phyloP scores from a whole-genome alignment of 257 asterid genomes.

The Scutellaria baicalensis region DNA sequence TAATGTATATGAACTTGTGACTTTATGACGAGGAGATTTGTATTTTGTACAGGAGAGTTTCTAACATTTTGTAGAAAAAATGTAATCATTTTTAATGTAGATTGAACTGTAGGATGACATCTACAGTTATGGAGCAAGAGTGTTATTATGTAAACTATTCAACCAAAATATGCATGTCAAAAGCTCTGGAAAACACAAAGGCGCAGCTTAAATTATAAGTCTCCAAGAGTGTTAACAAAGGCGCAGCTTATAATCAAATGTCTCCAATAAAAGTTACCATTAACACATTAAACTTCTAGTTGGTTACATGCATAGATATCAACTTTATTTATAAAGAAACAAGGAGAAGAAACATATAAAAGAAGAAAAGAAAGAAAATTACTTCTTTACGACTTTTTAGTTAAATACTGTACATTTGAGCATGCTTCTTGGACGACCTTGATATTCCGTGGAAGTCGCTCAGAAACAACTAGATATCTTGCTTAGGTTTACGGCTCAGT shows the following conservation, averaged over 20 bases:
- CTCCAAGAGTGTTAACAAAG: background rate
- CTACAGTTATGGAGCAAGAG: background rate
- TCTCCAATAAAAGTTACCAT: background rate
- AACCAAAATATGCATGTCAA: background rate
- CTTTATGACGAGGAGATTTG: conserved; percentile 5
- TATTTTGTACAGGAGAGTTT: conserved; percentile 8
- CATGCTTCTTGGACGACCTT: conserved; percentile 4
- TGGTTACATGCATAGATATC: conserved; percentile 11
- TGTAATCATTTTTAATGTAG: background rate
- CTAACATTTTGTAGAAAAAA: conserved; percentile 6
- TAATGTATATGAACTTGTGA: conserved; percentile 8
- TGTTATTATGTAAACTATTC: background rate
- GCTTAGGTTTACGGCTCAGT: conserved; percentile 92
- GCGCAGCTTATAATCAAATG: too few relatives aligned
- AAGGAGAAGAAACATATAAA: background rate
- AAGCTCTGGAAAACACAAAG: background rate
- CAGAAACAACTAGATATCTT: conserved; percentile 47
- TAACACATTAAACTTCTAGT: background rate
- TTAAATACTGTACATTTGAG: conserved; percentile 28
- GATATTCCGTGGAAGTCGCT: conserved; percentile 7
- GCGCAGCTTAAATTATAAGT: too few relatives aligned
- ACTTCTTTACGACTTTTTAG: conserved; percentile 8
- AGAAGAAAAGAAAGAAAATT: background rate
- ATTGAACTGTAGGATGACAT: conserved; percentile 7
- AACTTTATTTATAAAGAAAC: background rate